Evolutionary conservation across 164 flowering plant genomes (phyloP), one percentile per base, ranked within the genome.

Genomic region (Paratinospora sagittata): DNA sequence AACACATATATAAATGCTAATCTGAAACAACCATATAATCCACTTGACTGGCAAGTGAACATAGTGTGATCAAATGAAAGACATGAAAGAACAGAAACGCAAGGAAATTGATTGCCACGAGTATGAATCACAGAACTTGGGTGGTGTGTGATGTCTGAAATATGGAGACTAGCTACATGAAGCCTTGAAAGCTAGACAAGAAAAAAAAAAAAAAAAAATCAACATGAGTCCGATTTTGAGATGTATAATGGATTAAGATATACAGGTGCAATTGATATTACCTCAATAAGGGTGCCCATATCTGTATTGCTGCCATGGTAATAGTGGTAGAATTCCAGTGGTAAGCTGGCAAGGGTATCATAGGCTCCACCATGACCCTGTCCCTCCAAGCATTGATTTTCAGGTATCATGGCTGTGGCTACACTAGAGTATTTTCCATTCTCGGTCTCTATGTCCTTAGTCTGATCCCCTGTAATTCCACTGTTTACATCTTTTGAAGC

Each of bases 261-360:
- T 55, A 19, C 6, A n/a, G 14, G 47, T 21, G 24, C 45, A 67
- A 43, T 17, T 30, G 36, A 72, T 68, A 68, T 78, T 63, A 95
- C 99, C 97, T 92, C 97, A 76, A 95, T 87, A 58, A 95, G 90
- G 30, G 97, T 95, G 64, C 97, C 97, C 88, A 95, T 81, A 75
- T 95, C 98, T 62, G 82, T 83, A 75, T 78, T 87, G 86, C 97
- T 89, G n/a, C 97, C 98, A 80, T 92, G 90, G 79, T 92, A 92
- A 66, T 95, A 95, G 73, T 92, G 97, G 74, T 92, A 95, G 75
- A 92, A 92, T 74, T 95, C 98, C 45, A 83, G 74, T 0, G 97
- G 98, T 75, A 91, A 81, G 76, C 74, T 87, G 61, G 85, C 75
- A 23, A 86, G 75, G 47, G 84, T 73, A 75, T 87, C 90, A 66